Evolutionary conservation across 2,329 filamentous ascomycete genomes (phyloP).

Genomic region (Lasiodiplodia gonubiensis): DNA sequence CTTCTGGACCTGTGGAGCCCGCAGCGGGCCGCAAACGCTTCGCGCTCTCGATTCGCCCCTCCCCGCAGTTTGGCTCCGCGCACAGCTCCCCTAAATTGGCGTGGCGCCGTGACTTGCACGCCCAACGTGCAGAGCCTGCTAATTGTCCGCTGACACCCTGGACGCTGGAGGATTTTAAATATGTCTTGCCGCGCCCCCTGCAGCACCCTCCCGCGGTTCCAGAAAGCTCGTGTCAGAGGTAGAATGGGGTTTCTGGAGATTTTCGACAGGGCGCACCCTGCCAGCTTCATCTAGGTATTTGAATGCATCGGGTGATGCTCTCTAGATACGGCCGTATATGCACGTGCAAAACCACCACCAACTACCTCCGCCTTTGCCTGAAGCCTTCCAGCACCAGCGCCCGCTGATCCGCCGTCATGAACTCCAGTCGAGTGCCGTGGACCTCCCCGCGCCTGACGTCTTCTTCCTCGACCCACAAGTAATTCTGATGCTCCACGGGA

Average conservation of each 20-base stretch:
- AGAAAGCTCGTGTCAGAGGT: conserved; percentile 16
- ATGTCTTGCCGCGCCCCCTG: conserved; percentile 19
- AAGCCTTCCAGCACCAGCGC: conserved; percentile 44
- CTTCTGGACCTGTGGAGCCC: conserved; percentile 2
- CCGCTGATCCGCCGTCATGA: conserved; percentile 38
- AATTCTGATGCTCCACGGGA: conserved; percentile 50
- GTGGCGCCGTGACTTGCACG: conserved; percentile 13
- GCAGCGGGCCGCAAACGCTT: conserved; percentile 28
- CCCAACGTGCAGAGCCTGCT: background rate
- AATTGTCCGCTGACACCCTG: conserved; percentile 15
- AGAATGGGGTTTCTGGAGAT: conserved; percentile 6
- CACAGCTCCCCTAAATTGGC: conserved; percentile 19
- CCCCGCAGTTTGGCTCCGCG: conserved; percentile 21
- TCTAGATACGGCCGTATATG: conserved; percentile 20
- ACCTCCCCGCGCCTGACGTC: conserved; percentile 43
- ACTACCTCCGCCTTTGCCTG: conserved; percentile 26
- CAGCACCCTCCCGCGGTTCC: conserved; percentile 8
- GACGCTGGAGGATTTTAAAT: conserved; percentile 25
- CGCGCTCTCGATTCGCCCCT: conserved; percentile 3
- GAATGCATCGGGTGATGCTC: conserved; percentile 20
- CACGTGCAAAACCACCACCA: conserved; percentile 16
- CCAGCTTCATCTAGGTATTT: conserved; percentile 7
- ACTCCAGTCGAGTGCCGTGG: conserved; percentile 39
- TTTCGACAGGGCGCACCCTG: background rate
- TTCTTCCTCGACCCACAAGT: conserved; percentile 48